Conservation (phyloP, 2,329 filamentous ascomycete species). For the Bipolaris victoriae region DNA sequence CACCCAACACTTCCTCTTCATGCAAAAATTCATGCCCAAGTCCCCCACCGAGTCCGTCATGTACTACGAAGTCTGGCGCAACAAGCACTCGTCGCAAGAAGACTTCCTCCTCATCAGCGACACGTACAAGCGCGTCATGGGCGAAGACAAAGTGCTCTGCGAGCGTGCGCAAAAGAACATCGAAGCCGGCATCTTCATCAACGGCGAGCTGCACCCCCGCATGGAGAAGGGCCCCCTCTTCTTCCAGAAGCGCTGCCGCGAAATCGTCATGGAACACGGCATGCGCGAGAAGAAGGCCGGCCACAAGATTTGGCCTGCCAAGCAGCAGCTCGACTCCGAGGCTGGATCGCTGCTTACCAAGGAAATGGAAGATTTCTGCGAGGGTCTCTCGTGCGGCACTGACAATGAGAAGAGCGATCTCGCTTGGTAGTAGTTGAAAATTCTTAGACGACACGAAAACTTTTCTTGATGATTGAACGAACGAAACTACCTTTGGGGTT, state of each 20-base stretch:
- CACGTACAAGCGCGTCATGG: constrained; percentile 69
- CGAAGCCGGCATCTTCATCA: constrained; percentile 66
- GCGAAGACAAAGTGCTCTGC: constrained; percentile 69
- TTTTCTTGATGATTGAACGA: not conserved
- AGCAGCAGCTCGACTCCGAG: constrained; percentile 35
- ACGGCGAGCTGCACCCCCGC: constrained; percentile 66
- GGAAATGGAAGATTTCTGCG: constrained; percentile 39
- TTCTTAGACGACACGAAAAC: not conserved
- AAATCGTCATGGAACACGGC: constrained; percentile 57
- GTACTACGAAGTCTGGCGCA: constrained; percentile 68
- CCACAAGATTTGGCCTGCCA: constrained; percentile 61
- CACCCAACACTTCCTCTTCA: constrained; percentile 64
- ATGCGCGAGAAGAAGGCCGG: constrained; percentile 55
- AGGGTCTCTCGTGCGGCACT: constrained; percentile 34
- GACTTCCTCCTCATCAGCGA: constrained; percentile 64
- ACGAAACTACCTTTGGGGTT: constrained; percentile 1
- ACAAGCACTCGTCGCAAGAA: constrained; percentile 64
- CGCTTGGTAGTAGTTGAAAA: constrained; percentile 25
- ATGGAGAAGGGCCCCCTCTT: constrained; percentile 65
- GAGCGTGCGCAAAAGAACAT: constrained; percentile 65
- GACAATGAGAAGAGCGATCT: constrained; percentile 38
- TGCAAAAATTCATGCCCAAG: constrained; percentile 66
- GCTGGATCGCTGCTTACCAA: constrained; percentile 27
- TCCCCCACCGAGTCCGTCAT: constrained; percentile 60
- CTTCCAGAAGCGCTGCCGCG: constrained; percentile 61